Base-by-base conservation (phyloP, 1,284 basidiomycete species). In the Cerioporus squamosus region DNA sequence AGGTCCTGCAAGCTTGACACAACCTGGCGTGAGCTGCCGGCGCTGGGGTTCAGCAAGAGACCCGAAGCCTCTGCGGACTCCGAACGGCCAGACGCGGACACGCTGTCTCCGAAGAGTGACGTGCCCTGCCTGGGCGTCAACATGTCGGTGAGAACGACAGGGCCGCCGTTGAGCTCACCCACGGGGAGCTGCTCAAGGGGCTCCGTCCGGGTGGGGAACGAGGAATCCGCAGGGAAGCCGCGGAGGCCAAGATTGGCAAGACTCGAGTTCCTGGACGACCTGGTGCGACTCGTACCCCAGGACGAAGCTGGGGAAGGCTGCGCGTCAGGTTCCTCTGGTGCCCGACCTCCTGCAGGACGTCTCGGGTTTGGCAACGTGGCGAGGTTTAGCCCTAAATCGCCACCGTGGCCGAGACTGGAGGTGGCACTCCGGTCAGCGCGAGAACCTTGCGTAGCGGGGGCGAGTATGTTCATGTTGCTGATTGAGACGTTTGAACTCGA, bases 251-350 rank as follows among this genome's bases (percentile, higher is more conserved):
- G 60, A 18, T 60, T 55, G 14, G 46, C 57, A n/a, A 68, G 53
- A 39, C 65, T 68, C 2, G 63, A 61, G 44, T 60, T 59, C 38
- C 57, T 53, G 20, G 63, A 62, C 3, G 44, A 39, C 18, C 9
- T 20, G 2, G 29, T 22, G 5, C 45, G 51, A 17, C 52, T 44
- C 1, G 63, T 61, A 10, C 66, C 67, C 67, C 67, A 68, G 2
- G 67, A 63, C 1, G 63, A 53, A 0, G 66, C 67, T 2, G 67
- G 65, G 24, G 67, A 68, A 7, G 63, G 62, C 23, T 64, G 36
- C 3, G 55, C n/a, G 5, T 52, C 55, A 1, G 52, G 57, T 9
- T 43, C 39, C 17, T 48, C 44, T 29, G 47, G 29, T 42, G 33
- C 8, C 5, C 42, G 59, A 29, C 44, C 51, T 5, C 44, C 36